Evolutionary conservation across 345 rosid genomes (phyloP).

Genomic region (Salix brachista): DNA sequence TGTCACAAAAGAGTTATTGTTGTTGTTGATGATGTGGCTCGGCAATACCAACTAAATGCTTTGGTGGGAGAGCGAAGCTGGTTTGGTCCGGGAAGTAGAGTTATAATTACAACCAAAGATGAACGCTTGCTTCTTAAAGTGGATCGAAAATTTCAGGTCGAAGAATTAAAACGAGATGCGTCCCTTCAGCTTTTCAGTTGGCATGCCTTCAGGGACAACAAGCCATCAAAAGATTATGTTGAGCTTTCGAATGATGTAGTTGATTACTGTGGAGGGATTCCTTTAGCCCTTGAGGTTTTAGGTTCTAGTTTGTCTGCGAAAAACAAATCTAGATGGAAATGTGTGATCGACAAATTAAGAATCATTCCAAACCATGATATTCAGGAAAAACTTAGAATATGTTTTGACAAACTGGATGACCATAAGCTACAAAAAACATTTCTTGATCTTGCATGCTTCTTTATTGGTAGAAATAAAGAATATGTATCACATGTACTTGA

Average conservation of each 20-base stretch:
- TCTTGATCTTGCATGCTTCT: not conserved
- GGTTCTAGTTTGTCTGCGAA: not conserved
- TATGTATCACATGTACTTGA: too few species aligned
- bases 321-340: conserved; percentile 2
- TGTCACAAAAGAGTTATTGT: conserved; percentile 4
- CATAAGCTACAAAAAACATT: too few species aligned
- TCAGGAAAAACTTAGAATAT: not conserved
- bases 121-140: not conserved
- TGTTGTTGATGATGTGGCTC: conserved; percentile 13
- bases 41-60: not conserved
- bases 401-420: not conserved
- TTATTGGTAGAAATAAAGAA: not conserved
- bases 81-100: conserved; percentile 3
- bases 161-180: not conserved
- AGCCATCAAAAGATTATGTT: not conserved
- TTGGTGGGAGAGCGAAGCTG: not conserved
- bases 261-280: conserved; percentile 1
- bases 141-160: not conserved
- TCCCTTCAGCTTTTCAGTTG: conserved; percentile 7
- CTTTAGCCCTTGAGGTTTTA: conserved; percentile 12
- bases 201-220: conserved; percentile 6
- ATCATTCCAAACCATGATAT: not conserved
- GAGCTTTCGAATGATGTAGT: not conserved
- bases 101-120: conserved; percentile 8
- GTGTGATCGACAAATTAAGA: not conserved